Base-by-base conservation (phyloP, 805 yeast species). In the Kodamaea jinghongensis region DNA sequence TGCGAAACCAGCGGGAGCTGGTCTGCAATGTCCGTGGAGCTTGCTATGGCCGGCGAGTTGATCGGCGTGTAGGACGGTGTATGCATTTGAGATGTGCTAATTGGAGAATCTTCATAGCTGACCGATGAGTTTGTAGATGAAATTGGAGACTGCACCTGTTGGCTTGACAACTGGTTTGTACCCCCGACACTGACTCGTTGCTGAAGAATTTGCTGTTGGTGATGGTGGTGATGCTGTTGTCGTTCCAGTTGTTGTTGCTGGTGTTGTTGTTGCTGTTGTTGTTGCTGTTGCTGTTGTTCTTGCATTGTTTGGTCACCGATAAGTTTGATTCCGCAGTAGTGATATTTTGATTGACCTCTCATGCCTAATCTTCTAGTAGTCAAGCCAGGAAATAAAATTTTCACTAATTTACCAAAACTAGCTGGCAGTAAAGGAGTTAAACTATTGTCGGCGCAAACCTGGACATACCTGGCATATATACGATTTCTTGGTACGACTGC, bases 341-440 rank as follows among this genome's bases (percentile, higher is more conserved):
- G 95, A 60, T 89, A 89, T 55, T 83, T 83, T 14, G 91, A 80
- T 53, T 82, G 84, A 2, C 90, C 90, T 36, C 95, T 70, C 58
- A 81, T 78, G 2, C 96, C 96, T 38, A 88, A 66, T 39, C 96
- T 71, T 47, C 95, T 73, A 0, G 93, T 84, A 22, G 80, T 78
- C 45, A 86, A 66, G 39, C 69, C 67, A 0, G 95, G 93, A 50
- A 75, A 83, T 4, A 78, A 60, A 4, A 81, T 65, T 42, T 81
- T 70, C 13, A 86, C 86, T 31, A 50, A 44, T 23, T 52, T 50
- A 3, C 95, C 96, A 52, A 87, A 76, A 2, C 86, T 78, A 1
- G 95, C 91, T 20, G 87, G 89, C 27, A 83, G 76, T 40, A 85
- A 62, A 1, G 96, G 79, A 39, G 75, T 73, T 29, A 84, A 52